Evolutionary conservation across 2,329 filamentous ascomycete species (phyloP), one percentile per base, ranked within the genome.

Genomic region (Colletotrichum sansevieriae): DNA sequence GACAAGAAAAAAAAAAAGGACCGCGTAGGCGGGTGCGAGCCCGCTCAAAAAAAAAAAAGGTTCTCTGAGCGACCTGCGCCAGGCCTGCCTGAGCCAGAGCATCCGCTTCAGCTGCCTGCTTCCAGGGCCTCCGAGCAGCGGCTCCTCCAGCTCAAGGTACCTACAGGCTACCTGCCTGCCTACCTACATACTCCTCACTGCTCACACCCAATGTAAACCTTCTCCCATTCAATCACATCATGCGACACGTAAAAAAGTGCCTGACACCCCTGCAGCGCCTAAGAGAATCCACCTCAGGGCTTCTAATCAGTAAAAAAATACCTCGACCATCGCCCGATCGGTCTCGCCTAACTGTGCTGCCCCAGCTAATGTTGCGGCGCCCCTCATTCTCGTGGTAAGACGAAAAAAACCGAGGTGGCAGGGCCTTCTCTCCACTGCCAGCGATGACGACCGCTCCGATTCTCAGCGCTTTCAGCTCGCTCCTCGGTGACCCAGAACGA

Each of bases 1-100:
- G 71, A 72, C 70, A 71, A 73, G 37, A 39, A 39, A 55, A 73
- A 74, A 76, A 72, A 75, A 74, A 70, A 74, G 18, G 72, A 75
- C 25, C 25, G 25, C 64, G 71, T 73, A 65, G 71, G 75, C 71
- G 75, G 75, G 78, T 75, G 77, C 78, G 76, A 67, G 78, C 70
- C 33, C 54, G 46, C 46, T 22, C 59, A 41, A 59, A 57, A 59
- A 68, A 65, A 62, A 22, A 22, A 22, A 22, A 22, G 22, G 4
- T 43, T 54, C 29, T 59, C 35, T 29, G 56, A 52, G 56, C 13
- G 25, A 29, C 15, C 39, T 46, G 46, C 29, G 11, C 47, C 37
- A n/a, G 39, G 55, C 22, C 57, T 41, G 57, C 33, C 44, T 35
- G 29, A 10, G 18, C 29, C 57, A 51, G 57, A 43, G 57, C 57